Base-by-base conservation (phyloP, 345 rosid genomes). In the Heritiera littoralis region DNA sequence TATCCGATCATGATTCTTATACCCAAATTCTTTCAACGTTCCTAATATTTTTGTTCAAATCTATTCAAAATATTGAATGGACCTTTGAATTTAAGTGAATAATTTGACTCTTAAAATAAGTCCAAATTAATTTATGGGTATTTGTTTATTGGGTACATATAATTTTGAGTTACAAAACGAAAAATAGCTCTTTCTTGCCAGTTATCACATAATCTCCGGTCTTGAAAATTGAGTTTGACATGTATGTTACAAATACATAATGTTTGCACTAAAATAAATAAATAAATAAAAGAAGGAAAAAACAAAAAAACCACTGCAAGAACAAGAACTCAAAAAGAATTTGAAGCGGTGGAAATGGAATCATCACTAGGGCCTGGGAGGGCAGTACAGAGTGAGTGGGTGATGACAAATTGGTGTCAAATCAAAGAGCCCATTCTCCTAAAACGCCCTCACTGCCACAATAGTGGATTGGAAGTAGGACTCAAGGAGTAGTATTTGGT, bases 391-490 rank as follows among this genome's bases (percentile, higher is more conserved):
- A 23, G 17, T 28, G 38, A 10, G 38, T 60, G 65, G 65, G 35
- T 9, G 65, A 60, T 23, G 65, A 60, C 65, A 67, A 67, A 38
- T 67, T 67, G 43, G 5, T 38, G 59, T 55, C 59, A 55, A 55
- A 55, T 55, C 59, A 17, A 55, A 55, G 59, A 17, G 59, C 23
- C 59, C 28, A 41, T 43, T 41, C 41, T 43, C 14, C 52, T 67
- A 9, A 18, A 67, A 67, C 32, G 14, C 72, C 9, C 32, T 9
- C 28, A 41, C 51, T 41, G 28, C 72, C 51, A 18, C 51, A 67
- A 67, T 38, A 40, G 70, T 38, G 10, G 70, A 40, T 48, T 38
- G 5, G 70, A 40, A 15, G 70, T 17, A 38, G 67, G 0, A 30
- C 2, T 64, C 38, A 1, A 35, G 38, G 38, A 13, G 5, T 65